These are phyloP conservation scores for Leptodontidium sp. DNA, from an alignment of 2,329 filamentous ascomycete genomes.

Conservation along the genomic window DNA sequence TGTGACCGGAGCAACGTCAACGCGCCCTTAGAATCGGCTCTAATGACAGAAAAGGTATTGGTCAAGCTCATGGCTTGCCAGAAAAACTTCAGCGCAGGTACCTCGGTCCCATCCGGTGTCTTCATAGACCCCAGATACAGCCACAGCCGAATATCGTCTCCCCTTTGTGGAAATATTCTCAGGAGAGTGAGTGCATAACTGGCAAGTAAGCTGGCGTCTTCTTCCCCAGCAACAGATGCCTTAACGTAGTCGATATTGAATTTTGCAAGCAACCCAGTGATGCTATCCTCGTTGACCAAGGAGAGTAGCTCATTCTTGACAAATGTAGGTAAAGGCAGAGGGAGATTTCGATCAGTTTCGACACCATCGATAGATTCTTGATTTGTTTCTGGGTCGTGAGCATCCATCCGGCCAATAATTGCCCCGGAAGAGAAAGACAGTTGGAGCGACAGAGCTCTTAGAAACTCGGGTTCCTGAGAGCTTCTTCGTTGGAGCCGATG, in stretches of 20 bases:
- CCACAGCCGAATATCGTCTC: constrained; percentile 94
- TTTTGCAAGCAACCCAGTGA: constrained; percentile 57
- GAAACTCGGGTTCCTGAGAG: constrained; percentile 51
- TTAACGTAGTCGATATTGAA: constrained; percentile 45
- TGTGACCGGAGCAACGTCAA: constrained; percentile 55
- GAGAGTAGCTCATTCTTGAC: constrained; percentile 72
- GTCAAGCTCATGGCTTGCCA: constrained; percentile 74
- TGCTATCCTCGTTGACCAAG: constrained; percentile 78
- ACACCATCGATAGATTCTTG: constrained; percentile 38
- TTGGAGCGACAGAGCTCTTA: constrained; percentile 62
- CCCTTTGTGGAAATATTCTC: constrained; percentile 80
- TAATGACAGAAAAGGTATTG: constrained; percentile 63
- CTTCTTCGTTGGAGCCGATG: constrained; percentile 51
- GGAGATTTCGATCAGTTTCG: constrained; percentile 35
- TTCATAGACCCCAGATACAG: constrained; percentile 73
- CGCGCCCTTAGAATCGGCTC: constrained; percentile 63
- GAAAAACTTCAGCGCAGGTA: constrained; percentile 82
- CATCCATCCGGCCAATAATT: constrained; percentile 57
- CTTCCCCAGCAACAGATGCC: constrained; percentile 40
- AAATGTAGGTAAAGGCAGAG: constrained; percentile 58
- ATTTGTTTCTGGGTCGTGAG: constrained; percentile 54
- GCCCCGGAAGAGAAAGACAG: constrained; percentile 60
- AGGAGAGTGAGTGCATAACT: constrained; percentile 88
- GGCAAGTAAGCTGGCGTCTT: constrained; percentile 76
- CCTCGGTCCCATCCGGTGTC: constrained; percentile 45